These are phyloP conservation scores for Anastatica hierochuntica DNA, from an alignment of 345 rosid species.

Conservation along the genomic window DNA sequence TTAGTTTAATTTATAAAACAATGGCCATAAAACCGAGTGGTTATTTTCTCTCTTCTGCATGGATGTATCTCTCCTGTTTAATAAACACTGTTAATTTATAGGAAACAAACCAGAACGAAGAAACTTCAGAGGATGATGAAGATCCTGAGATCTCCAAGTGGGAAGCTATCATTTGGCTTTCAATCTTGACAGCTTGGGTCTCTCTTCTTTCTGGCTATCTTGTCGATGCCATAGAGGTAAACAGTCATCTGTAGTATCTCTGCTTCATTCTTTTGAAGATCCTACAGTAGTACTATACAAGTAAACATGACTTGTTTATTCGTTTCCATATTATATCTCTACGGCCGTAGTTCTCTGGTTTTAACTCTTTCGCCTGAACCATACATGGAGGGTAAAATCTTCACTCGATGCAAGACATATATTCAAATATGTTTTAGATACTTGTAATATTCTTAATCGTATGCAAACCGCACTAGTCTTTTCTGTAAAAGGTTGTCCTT, in stretches of 20 bases:
- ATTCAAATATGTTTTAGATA: too few species aligned
- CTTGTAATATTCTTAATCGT: too few species aligned
- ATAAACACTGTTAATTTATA: slow-evolving; percentile 25
- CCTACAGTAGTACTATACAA: neutral
- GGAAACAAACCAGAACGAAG: slow-evolving; percentile 48
- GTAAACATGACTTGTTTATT: neutral
- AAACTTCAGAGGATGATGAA: slow-evolving; percentile 38
- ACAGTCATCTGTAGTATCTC: neutral
- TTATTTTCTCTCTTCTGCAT: slow-evolving; percentile 1
- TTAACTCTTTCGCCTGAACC: too few species aligned
- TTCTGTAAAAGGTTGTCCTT: too few species aligned
- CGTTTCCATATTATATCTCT: too few species aligned
- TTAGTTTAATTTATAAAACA: too few species aligned
- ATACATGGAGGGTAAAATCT: too few species aligned
- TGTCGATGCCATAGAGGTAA: slow-evolving; percentile 85
- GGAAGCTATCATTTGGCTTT: slow-evolving; percentile 85
- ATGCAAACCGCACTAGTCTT: too few species aligned
- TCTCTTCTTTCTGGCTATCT: slow-evolving; percentile 79
- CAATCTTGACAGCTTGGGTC: slow-evolving; percentile 81
- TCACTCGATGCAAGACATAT: too few species aligned
- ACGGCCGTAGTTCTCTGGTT: too few species aligned
- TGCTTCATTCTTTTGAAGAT: neutral
- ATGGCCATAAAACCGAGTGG: too few species aligned
- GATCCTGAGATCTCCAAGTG: slow-evolving; percentile 67
- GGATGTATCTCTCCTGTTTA: slow-evolving; percentile 18